Conservation (phyloP, 108 stramenopile genomes). For the Fragilaria crotonensis region DNA sequence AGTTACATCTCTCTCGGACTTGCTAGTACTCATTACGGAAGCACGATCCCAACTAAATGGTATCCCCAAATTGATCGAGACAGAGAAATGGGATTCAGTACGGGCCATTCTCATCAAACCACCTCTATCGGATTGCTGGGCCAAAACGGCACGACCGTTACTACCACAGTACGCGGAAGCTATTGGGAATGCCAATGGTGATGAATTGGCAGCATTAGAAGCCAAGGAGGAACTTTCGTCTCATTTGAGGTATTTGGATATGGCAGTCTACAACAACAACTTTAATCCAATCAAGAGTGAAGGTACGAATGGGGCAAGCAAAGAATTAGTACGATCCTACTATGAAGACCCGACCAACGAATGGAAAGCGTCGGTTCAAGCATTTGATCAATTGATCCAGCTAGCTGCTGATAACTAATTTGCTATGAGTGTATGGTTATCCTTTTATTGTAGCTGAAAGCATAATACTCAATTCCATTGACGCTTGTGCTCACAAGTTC, state of each 20-base stretch:
- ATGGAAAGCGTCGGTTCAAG: conserved; percentile 42
- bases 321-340: conserved; percentile 58
- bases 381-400: conserved; percentile 40
- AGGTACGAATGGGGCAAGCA: conserved; percentile 57
- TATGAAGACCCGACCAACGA: conserved; percentile 79
- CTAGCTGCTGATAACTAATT: not conserved
- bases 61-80: conserved; percentile 59
- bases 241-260: conserved; percentile 77
- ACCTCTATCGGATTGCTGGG: conserved; percentile 53
- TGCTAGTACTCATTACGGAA: conserved; percentile 3
- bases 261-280: conserved; percentile 82
- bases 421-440: no score
- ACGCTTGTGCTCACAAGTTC: no score
- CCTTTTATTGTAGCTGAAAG: no score
- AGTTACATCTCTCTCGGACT: not conserved
- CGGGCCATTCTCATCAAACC: conserved; percentile 56
- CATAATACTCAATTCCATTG: no score
- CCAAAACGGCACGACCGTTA: conserved; percentile 27
- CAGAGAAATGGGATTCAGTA: conserved; percentile 76
- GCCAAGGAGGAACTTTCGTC: conserved; percentile 50
- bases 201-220: conserved; percentile 73
- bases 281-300: conserved; percentile 76
- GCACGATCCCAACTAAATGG: conserved; percentile 44
- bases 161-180: conserved; percentile 50
- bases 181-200: conserved; percentile 58